Evolutionary conservation across 2,329 filamentous ascomycete species (phyloP).

Genomic region (Cladosporium sp.): DNA sequence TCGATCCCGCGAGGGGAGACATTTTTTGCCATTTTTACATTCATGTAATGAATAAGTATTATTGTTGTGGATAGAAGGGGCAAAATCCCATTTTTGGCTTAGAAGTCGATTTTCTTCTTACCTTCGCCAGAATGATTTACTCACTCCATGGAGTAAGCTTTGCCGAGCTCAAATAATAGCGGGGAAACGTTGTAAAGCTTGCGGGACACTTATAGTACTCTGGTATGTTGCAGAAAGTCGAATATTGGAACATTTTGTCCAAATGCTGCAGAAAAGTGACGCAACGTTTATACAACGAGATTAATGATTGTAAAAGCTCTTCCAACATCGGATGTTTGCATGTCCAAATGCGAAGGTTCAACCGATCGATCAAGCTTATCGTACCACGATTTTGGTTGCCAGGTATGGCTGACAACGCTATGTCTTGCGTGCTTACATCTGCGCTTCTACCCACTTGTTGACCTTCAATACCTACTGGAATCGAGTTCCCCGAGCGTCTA

Average conservation of each 20-base stretch:
- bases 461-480: too few species aligned
- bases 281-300: too few species aligned
- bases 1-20: conserved; percentile 14
- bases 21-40: neutral
- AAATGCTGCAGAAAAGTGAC: too few species aligned
- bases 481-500: too few species aligned
- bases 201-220: neutral
- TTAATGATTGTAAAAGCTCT: too few species aligned
- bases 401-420: too few species aligned
- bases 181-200: neutral
- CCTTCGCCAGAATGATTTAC: neutral
- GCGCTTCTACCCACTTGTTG: too few species aligned
- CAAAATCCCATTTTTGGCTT: neutral
- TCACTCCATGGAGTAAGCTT: neutral
- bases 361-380: too few species aligned
- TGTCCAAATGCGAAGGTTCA: too few species aligned
- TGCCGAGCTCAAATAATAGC: neutral
- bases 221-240: neutral
- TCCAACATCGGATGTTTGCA: too few species aligned
- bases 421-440: too few species aligned
- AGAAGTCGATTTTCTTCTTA: neutral
- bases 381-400: too few species aligned
- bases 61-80: neutral
- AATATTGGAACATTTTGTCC: neutral
- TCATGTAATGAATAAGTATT: neutral